Evolutionary conservation across 2,329 filamentous ascomycete species (phyloP).

Genomic region (Aureobasidium sp.): DNA sequence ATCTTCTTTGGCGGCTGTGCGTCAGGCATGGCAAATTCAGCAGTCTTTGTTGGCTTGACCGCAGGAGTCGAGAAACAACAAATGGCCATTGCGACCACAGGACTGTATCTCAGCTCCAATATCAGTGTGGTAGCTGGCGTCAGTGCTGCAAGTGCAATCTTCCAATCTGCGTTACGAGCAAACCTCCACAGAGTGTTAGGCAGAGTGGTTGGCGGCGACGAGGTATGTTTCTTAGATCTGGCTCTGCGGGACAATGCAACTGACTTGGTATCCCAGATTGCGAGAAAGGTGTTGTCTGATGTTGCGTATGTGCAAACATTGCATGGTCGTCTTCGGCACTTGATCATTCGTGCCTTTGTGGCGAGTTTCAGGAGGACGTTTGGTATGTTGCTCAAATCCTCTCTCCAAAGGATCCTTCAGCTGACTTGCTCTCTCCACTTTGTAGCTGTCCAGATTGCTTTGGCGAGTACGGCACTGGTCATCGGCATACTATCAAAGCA

Average conservation of each 20-base stretch:
- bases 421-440: not conserved
- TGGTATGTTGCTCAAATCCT: not conserved
- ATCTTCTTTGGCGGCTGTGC: conserved; percentile 52
- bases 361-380: conserved; percentile 2
- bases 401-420: not conserved
- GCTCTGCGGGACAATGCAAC: conserved; percentile 10
- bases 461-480: conserved; percentile 5
- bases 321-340: conserved; percentile 14
- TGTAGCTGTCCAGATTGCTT: not conserved
- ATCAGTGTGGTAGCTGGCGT: conserved; percentile 36
- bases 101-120: conserved; percentile 39
- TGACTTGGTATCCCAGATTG: conserved; percentile 14
- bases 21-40: conserved; percentile 38
- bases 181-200: conserved; percentile 28
- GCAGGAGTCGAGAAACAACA: conserved; percentile 38
- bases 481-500: conserved; percentile 2
- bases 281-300: conserved; percentile 9
- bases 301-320: conserved; percentile 32
- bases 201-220: conserved; percentile 23
- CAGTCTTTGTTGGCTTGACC: conserved; percentile 44
- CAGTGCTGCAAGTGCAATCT: conserved; percentile 31
- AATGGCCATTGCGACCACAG: conserved; percentile 43
- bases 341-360: conserved; percentile 5
- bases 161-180: conserved; percentile 29
- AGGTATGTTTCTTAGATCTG: conserved; percentile 15